Conservation (phyloP, 805 yeast genomes). For the Candida awuae region DNA sequence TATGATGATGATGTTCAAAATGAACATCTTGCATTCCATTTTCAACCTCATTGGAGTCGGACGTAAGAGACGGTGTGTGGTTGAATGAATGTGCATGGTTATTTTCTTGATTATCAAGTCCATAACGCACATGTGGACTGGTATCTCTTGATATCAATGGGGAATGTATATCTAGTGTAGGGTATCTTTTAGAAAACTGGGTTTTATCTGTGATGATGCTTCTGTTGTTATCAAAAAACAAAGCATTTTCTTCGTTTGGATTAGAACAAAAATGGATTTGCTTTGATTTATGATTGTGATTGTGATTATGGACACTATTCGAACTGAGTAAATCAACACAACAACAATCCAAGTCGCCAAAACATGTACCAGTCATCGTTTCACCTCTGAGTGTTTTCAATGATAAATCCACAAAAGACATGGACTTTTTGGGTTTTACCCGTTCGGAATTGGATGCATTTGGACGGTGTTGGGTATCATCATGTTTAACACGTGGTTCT, state of each 20-base stretch:
- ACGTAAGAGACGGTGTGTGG: too few relatives aligned
- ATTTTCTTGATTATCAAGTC: too few relatives aligned
- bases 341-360: slow-evolving; percentile 26
- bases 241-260: slow-evolving; percentile 28
- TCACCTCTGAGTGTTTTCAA: slow-evolving; percentile 25
- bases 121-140: too few relatives aligned
- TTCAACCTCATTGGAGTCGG: not conserved
- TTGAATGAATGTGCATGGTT: too few relatives aligned
- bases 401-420: slow-evolving; percentile 26
- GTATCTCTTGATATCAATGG: slow-evolving; percentile 19
- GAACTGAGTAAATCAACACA: slow-evolving; percentile 19
- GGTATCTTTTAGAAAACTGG: slow-evolving; percentile 22
- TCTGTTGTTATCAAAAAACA: slow-evolving; percentile 24
- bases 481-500: too few relatives aligned
- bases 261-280: slow-evolving; percentile 28
- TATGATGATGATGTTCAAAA: slow-evolving; percentile 55
- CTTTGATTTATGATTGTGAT: slow-evolving; percentile 13
- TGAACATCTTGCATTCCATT: slow-evolving; percentile 6
- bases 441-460: slow-evolving; percentile 1
- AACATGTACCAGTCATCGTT: slow-evolving; percentile 26
- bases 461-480: too few relatives aligned
- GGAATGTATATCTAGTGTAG: slow-evolving; percentile 27
- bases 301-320: slow-evolving; percentile 17
- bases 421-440: slow-evolving; percentile 7
- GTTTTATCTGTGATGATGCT: slow-evolving; percentile 21